A percentile compares a stretch with the other conserved stretches of the same genome.
phyloP scores from a whole-genome alignment of 352 stramenopile genomes.

The Globisporangium nagaii region DNA sequence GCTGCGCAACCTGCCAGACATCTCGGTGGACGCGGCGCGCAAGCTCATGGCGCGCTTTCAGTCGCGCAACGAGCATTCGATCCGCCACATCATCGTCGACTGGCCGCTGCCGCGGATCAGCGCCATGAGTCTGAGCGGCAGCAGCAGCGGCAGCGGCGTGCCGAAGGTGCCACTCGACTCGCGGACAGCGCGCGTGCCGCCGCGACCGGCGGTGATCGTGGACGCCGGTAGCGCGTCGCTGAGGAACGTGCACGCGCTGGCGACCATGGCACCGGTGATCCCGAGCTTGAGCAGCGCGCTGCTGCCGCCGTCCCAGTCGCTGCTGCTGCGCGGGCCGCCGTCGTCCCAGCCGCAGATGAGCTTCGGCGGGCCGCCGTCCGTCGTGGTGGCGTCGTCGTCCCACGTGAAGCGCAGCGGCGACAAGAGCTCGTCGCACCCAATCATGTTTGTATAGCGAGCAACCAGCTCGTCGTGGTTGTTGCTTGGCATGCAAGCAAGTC shows the following conservation, averaged over 20 bases:
- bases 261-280: neutral
- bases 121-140: slow-evolving; percentile 2
- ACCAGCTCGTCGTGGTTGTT: neutral
- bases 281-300: neutral
- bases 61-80: slow-evolving; percentile 42
- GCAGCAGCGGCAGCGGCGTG: neutral
- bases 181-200: neutral
- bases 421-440: slow-evolving; percentile 1
- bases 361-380: neutral
- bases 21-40: slow-evolving; percentile 46
- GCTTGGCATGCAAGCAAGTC: neutral
- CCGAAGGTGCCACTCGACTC: neutral
- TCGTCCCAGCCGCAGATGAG: slow-evolving; percentile 8
- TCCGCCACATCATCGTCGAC: slow-evolving; percentile 41
- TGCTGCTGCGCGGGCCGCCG: slow-evolving; percentile 2
- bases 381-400: neutral
- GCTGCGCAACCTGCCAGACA: slow-evolving; percentile 49
- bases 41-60: slow-evolving; percentile 46
- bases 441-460: slow-evolving; percentile 9
- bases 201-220: slow-evolving; percentile 9
- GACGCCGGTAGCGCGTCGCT: neutral
- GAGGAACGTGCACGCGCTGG: neutral
- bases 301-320: slow-evolving; percentile 15
- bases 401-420: slow-evolving; percentile 4
- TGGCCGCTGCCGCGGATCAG: slow-evolving; percentile 23